Conservation (phyloP, 768 basidiomycete species). For the Lentinula guzmanii region DNA sequence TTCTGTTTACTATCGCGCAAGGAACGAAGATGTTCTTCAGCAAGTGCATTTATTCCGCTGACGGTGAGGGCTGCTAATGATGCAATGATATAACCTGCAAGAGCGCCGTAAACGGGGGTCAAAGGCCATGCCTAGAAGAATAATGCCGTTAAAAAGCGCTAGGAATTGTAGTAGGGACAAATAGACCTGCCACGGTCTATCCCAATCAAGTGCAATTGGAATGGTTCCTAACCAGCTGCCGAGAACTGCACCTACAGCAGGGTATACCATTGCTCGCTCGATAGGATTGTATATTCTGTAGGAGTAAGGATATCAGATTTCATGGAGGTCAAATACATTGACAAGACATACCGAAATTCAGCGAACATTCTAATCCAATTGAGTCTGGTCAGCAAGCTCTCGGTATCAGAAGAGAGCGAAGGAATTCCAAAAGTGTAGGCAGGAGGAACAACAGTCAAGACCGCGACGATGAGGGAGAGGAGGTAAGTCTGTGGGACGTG, state of each 20-base stretch:
- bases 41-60: conserved; percentile 31
- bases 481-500: conserved; percentile 56
- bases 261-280: conserved; percentile 78
- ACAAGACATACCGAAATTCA: conserved; percentile 64
- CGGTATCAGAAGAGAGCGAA: conserved; percentile 32
- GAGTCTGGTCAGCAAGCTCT: conserved; percentile 48
- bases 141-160: background rate
- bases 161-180: background rate
- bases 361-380: conserved; percentile 79
- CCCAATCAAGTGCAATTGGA: conserved; percentile 93
- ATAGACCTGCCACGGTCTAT: conserved; percentile 92
- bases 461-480: conserved; percentile 61
- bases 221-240: conserved; percentile 82
- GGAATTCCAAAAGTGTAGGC: conserved; percentile 67
- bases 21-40: conserved; percentile 25
- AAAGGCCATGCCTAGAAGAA: conserved; percentile 70
- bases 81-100: conserved; percentile 61
- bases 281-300: conserved; percentile 52
- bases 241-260: conserved; percentile 61
- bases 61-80: conserved; percentile 49
- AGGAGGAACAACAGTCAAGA: conserved; percentile 61
- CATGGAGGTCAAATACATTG: background rate
- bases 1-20: background rate
- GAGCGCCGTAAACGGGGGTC: conserved; percentile 66
- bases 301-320: conserved; percentile 2